Evolutionary conservation across 1,284 basidiomycete genomes (phyloP).

Genomic region (Leccinum discolor): DNA sequence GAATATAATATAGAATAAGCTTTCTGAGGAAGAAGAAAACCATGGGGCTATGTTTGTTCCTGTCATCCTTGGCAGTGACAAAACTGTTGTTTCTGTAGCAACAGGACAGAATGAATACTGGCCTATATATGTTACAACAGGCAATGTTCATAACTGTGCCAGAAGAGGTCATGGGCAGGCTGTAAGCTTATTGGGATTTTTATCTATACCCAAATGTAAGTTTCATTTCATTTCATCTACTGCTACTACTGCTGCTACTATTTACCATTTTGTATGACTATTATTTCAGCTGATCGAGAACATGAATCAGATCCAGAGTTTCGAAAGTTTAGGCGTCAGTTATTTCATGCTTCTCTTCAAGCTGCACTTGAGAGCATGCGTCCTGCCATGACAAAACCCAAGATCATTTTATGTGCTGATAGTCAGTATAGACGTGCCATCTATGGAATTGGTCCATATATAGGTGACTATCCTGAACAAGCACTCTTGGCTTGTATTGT

Average conservation of each 20-base stretch:
- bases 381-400: too few relatives aligned
- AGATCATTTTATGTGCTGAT: too few relatives aligned
- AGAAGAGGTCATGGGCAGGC: not conserved
- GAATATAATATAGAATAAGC: not conserved
- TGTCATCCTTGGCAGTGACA: slow-evolving; percentile 7
- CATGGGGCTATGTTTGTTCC: slow-evolving; percentile 3
- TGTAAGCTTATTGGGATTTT: not conserved
- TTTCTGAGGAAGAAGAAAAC: not conserved
- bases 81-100: slow-evolving; percentile 5
- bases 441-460: not conserved
- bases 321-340: too few relatives aligned
- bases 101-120: slow-evolving; percentile 5
- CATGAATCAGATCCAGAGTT: not conserved
- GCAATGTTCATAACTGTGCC: not conserved
- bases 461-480: not conserved
- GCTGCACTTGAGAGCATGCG: too few relatives aligned
- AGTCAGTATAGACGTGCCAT: not conserved
- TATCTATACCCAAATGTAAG: not conserved
- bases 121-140: not conserved
- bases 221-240: not conserved
- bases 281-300: not conserved
- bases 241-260: too few relatives aligned
- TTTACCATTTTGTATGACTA: too few relatives aligned
- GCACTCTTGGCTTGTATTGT: not conserved
- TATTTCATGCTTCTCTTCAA: too few relatives aligned